Evolutionary conservation across 768 basidiomycete genomes (phyloP), one percentile per base, ranked within the genome.

Genomic region (Grammothele lineata): DNA sequence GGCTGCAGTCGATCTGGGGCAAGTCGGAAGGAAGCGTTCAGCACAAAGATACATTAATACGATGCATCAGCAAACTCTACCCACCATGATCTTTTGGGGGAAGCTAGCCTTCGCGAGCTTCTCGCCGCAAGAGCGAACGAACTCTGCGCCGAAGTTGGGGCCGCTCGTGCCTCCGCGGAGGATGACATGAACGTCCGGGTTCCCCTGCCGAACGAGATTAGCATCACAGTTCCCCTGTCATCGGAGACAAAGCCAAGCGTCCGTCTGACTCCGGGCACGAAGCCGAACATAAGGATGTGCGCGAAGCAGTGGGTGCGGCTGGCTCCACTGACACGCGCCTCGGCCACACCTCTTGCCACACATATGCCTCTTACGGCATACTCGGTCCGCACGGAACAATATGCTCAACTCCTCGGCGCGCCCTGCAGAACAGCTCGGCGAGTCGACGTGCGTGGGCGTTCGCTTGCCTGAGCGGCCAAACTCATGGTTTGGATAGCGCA

Each of bases 161-260:
- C 95, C 94, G 48, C 79, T 81, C 37, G 83, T 72, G 14, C 92
- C 91, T 22, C 96, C 96, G 34, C 96, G 84, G 40, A 98, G 77
- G 57, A 99, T 99, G 45, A 99, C 80, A 61, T 99, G 95, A 14
- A 92, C 93, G 63, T 83, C 87, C 37, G 83, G 85, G 65, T 94
- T 98, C 47, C 81, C 95, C 91, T 91, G 40, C 8, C 15, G 15
- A 21, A 26, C 15, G 27, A 32, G 19, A 40, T 50, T 15, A 36
- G 33, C 30, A 37, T 32, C 18, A 7, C 27, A 14, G 27, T 7
- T 30, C 14, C 27, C n/a, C n/a, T n/a, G n/a, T n/a, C n/a, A n/a
- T n/a, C n/a, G n/a, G n/a, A n/a, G n/a, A n/a, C n/a, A n/a, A n/a
- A n/a, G n/a, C n/a, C n/a, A n/a, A n/a, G n/a, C n/a, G n/a, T n/a